Percentiles rank a stretch among this genome's conserved stretches.
phyloP scores from a whole-genome alignment of 1,284 basidiomycete species.

The Phellopilus nigrolimitatus region DNA sequence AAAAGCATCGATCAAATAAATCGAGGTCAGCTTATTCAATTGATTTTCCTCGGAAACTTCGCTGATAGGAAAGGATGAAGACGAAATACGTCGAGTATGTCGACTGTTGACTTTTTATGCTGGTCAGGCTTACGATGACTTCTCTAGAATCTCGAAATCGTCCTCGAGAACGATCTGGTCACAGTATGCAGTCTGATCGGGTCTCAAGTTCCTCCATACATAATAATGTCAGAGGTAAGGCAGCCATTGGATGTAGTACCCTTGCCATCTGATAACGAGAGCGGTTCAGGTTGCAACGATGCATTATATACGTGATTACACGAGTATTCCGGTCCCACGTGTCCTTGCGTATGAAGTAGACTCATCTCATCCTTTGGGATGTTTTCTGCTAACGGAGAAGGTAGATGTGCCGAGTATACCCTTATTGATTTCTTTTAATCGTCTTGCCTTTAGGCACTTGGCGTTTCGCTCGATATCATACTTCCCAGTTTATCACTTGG shows the following conservation, averaged over 20 bases:
- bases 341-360: slow-evolving; percentile 24
- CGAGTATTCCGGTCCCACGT: slow-evolving; percentile 28
- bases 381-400: slow-evolving; percentile 28
- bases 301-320: slow-evolving; percentile 27
- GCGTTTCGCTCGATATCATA: slow-evolving; percentile 28
- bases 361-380: slow-evolving; percentile 21
- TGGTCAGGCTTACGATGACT: neutral
- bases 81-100: slow-evolving; percentile 27
- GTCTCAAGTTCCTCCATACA: slow-evolving; percentile 22
- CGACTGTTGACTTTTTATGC: neutral
- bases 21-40: slow-evolving; percentile 21
- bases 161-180: slow-evolving; percentile 24
- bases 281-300: slow-evolving; percentile 29
- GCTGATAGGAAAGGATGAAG: slow-evolving; percentile 14
- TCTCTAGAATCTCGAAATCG: slow-evolving; percentile 27
- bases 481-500: slow-evolving; percentile 25
- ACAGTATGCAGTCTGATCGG: slow-evolving; percentile 25
- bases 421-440: neutral
- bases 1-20: slow-evolving; percentile 24
- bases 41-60: neutral
- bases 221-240: slow-evolving; percentile 30
- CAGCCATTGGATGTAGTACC: too few species aligned
- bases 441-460: slow-evolving; percentile 24
- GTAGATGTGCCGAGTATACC: slow-evolving; percentile 12
- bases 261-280: neutral